Evolutionary conservation across 2,329 filamentous ascomycete species (phyloP).

Genomic region (Ascochyta viciae-villosae): DNA sequence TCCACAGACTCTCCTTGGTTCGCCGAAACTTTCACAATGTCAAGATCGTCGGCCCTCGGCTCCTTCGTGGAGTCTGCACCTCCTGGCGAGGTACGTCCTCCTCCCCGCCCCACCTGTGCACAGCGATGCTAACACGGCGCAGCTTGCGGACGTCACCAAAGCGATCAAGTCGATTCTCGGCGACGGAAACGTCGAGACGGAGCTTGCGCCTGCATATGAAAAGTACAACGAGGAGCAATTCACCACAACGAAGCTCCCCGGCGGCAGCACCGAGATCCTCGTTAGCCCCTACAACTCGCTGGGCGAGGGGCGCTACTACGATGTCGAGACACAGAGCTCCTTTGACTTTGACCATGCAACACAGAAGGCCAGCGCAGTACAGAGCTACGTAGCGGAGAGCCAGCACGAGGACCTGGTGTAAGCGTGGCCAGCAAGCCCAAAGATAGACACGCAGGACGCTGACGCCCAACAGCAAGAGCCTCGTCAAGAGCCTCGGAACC

Average conservation of each 20-base stretch:
- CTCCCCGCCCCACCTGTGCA: conserved; percentile 2
- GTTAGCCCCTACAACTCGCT: conserved; percentile 87
- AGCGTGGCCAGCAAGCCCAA: conserved; percentile 40
- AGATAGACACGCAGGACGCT: not conserved
- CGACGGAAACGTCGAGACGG: conserved; percentile 70
- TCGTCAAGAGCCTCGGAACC: conserved; percentile 75
- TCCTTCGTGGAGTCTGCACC: conserved; percentile 94
- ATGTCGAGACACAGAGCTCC: conserved; percentile 84
- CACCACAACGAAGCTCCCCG: conserved; percentile 85
- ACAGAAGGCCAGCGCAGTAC: conserved; percentile 82
- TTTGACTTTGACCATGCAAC: conserved; percentile 87
- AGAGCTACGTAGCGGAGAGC: conserved; percentile 81
- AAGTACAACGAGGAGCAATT: conserved; percentile 98
- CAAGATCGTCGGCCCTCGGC: conserved; percentile 56
- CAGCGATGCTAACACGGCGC: conserved; percentile 31
- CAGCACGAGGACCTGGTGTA: conserved; percentile 81
- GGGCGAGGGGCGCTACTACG: conserved; percentile 84
- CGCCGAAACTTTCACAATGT: conserved; percentile 29
- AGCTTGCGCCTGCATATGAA: conserved; percentile 83
- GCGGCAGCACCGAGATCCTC: conserved; percentile 78
- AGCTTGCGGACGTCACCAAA: conserved; percentile 89
- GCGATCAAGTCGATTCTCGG: conserved; percentile 89
- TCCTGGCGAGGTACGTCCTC: conserved; percentile 82
- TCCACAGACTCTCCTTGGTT: not conserved
- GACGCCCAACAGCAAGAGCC: conserved; percentile 70